Evolutionary conservation across 129 eudicot species (phyloP), one percentile per base, ranked within the genome.

Genomic region (Centella asiatica): DNA sequence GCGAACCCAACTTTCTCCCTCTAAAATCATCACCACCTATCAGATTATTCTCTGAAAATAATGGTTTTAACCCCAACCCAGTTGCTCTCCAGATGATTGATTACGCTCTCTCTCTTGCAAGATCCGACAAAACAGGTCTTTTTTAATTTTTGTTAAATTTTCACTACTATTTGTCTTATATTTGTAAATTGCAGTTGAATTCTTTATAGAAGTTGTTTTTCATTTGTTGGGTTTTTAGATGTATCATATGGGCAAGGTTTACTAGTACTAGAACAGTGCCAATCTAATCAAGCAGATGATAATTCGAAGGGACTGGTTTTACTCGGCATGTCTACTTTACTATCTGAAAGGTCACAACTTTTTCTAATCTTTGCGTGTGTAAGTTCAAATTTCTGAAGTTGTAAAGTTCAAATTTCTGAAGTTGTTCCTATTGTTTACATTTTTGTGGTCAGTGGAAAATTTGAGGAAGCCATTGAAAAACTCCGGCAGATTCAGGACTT

Each of bases 191-290:
- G n/a, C n/a, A n/a, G n/a, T n/a, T n/a, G n/a, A n/a, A n/a, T n/a
- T n/a, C n/a, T n/a, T n/a, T n/a, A n/a, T n/a, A n/a, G n/a, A n/a
- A n/a, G n/a, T n/a, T n/a, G n/a, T n/a, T 12, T 27, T 67, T 29
- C 17, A 14, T 34, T 5, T 32, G 24, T 45, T 42, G 71, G 6
- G 42, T 66, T n/a, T 64, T 80, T 72, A 87, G 94, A 83, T 69
- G 98, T 79, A 64, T 87, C 98, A 15, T 87, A 79, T 56, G 87
- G 79, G 31, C 80, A 79, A 74, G 94, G 83, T 48, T 71, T 81
- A 62, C 71, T 92, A 70, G 82, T 87, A 23, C 78, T 92, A 73
- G 88, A 92, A 60, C 98, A 92, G 69, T 84, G 98, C 49, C 82
- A 84, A 53, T 73, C 90, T 9, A 79, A 68, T 64, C 98, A 92